Evolutionary conservation across 306 rosid genomes (phyloP).

Genomic region (Mucuna pruriens): DNA sequence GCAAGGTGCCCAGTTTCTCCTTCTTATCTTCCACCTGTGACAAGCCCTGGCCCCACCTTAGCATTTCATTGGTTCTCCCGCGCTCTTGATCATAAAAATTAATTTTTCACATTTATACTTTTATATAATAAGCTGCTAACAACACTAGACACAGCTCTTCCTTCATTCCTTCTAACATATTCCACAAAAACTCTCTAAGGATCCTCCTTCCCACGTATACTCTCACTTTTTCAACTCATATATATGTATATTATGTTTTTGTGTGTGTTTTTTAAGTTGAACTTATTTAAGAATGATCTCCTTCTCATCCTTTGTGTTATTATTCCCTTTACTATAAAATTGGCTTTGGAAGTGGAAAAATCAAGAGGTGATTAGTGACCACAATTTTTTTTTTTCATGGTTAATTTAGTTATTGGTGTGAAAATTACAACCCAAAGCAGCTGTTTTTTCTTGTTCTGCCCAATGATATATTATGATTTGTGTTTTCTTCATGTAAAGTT

Average conservation of each 20-base stretch:
- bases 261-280: background rate
- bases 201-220: conserved; percentile 35
- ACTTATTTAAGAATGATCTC: background rate
- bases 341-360: conserved; percentile 3
- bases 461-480: background rate
- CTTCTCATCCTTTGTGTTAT: background rate
- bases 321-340: background rate
- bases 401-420: background rate
- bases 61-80: conserved; percentile 41
- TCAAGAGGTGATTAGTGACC: background rate
- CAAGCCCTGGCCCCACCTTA: conserved; percentile 44
- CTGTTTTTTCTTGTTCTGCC: background rate
- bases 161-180: conserved; percentile 28
- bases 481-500: background rate
- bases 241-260: background rate
- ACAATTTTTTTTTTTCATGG: background rate
- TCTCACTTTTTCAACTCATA: conserved; percentile 7
- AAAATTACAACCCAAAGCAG: background rate
- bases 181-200: conserved; percentile 14
- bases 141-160: conserved; percentile 4
- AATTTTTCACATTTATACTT: conserved; percentile 28
- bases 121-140: conserved; percentile 30
- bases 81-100: conserved; percentile 40
- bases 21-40: conserved; percentile 79
- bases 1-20: conserved; percentile 26